These are phyloP conservation scores for Colletotrichum karsti DNA, from an alignment of 2,329 filamentous ascomycete species.

Conservation along the genomic window DNA sequence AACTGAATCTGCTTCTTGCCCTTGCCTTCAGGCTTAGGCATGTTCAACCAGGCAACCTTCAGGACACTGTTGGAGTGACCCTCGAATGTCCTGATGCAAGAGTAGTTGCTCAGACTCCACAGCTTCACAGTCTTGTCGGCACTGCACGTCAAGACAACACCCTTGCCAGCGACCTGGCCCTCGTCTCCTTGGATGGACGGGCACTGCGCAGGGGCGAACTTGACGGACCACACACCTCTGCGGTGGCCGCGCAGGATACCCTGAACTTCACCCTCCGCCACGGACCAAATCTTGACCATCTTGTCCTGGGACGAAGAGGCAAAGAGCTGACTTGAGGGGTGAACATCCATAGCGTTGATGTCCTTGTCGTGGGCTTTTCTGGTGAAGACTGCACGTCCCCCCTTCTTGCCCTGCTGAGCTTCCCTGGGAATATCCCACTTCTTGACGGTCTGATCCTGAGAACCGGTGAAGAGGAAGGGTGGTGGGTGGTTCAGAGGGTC, in stretches of 20 bases:
- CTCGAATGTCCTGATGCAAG: constrained; percentile 92
- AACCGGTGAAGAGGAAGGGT: constrained; percentile 87
- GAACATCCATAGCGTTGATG: constrained; percentile 92
- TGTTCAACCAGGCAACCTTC: constrained; percentile 87
- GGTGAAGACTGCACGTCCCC: constrained; percentile 79
- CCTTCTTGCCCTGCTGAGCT: constrained; percentile 54
- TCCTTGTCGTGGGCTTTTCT: constrained; percentile 98
- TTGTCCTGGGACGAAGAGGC: constrained; percentile 97
- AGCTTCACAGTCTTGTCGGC: constrained; percentile 97
- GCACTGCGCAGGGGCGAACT: constrained; percentile 83
- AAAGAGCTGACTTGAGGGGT: constrained; percentile 79
- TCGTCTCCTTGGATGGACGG: constrained; percentile 78
- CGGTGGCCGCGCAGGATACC: constrained; percentile 93
- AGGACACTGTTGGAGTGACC: constrained; percentile 96
- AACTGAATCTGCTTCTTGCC: constrained; percentile 73
- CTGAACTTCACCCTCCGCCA: constrained; percentile 87
- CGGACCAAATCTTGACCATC: constrained; percentile 96
- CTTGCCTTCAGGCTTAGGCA: constrained; percentile 56
- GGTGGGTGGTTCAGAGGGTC: constrained; percentile 84
- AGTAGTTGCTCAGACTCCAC: constrained; percentile 93
- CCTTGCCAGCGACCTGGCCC: constrained; percentile 78
- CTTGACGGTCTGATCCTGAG: constrained; percentile 95
- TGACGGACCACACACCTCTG: constrained; percentile 94
- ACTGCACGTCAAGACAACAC: constrained; percentile 87
- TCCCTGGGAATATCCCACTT: constrained; percentile 83